Evolutionary conservation across 179 eudicot species (phyloP), one percentile per base, ranked within the genome.

Genomic region (Sideroxylon spinosum): DNA sequence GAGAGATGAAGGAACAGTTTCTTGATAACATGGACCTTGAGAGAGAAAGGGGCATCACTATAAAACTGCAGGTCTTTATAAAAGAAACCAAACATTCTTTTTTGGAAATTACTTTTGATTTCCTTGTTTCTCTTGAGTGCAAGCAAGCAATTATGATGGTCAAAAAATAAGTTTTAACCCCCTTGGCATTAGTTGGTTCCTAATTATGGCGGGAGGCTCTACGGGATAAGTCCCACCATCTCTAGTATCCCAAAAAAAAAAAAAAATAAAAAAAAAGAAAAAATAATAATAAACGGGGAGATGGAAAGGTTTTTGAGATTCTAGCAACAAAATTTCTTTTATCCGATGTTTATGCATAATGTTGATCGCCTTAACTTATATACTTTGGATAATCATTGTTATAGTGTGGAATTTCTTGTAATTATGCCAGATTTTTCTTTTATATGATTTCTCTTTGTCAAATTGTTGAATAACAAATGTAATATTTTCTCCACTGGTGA

Each of bases 1-100:
- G 99, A 68, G 99, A 95, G 56, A 95, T 93, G 99, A 95, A 95
- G 90, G 98, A 91, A 57, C 99, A 95, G 78, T 95, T 93, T 86
- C 98, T 95, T 78, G 99, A 95, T 77, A 95, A 95, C 83, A 95
- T 95, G 99, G 99, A 95, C 83, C 89, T 95, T 81, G 99, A 95
- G 87, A 95, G 99, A 81, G 99, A 95, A 86, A 84, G 99, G 84
- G 99, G 99, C 73, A 95, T 95, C 83, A 95, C 99, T 28, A 95
- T 95, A 75, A 93, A 95, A 82, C 81, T 95, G 57, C 99, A 95
- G 99, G 99, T 95, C 65, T 53, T 37, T 20, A 52, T 53, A 12
- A 1, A 22, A 76, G 46, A 17, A 29, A 71, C 10, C 9, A 52
- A 23, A 48, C 7, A 22, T 0, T 11, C 49, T 52, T 73, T 8